A percentile compares a stretch with the other conserved stretches of the same genome.
Conservation (phyloP, 208 protist genomes). For the Porcisia hertigi region DNA sequence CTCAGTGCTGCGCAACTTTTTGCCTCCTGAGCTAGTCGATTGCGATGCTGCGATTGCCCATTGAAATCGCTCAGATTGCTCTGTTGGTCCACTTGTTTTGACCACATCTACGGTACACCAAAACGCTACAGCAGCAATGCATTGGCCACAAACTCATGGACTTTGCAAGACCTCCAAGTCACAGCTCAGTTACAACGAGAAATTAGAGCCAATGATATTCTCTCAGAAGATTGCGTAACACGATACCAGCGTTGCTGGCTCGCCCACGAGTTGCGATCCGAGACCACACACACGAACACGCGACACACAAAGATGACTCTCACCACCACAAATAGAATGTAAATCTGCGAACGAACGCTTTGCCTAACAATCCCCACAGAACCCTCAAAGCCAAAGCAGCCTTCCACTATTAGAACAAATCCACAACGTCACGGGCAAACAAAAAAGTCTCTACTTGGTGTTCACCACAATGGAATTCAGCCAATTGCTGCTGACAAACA, state of each 20-base stretch:
- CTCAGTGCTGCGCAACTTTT: neutral
- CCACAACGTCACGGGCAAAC: too few species aligned
- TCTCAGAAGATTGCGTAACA: too few species aligned
- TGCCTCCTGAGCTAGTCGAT: neutral
- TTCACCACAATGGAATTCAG: too few species aligned
- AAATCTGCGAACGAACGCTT: neutral
- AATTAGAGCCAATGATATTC: neutral
- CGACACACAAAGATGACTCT: too few species aligned
- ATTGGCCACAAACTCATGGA: neutral
- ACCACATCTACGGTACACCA: neutral
- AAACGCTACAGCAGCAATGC: neutral
- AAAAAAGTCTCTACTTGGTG: too few species aligned
- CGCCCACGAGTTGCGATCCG: too few species aligned
- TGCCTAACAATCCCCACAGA: too few species aligned
- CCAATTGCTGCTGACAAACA: too few species aligned
- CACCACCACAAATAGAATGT: too few species aligned
- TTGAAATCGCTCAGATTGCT: neutral
- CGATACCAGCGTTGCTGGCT: neutral
- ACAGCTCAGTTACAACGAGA: neutral
- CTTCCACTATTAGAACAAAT: too few species aligned
- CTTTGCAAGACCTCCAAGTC: neutral
- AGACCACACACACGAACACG: too few species aligned
- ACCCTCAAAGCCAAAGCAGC: too few species aligned
- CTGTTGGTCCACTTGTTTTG: neutral
- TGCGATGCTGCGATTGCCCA: neutral